A percentile compares a stretch with the other conserved stretches of the same genome.
These are phyloP conservation scores for Acidomyces sp. DNA, from an alignment of 495 filamentous ascomycete species.

Conservation along the genomic window DNA sequence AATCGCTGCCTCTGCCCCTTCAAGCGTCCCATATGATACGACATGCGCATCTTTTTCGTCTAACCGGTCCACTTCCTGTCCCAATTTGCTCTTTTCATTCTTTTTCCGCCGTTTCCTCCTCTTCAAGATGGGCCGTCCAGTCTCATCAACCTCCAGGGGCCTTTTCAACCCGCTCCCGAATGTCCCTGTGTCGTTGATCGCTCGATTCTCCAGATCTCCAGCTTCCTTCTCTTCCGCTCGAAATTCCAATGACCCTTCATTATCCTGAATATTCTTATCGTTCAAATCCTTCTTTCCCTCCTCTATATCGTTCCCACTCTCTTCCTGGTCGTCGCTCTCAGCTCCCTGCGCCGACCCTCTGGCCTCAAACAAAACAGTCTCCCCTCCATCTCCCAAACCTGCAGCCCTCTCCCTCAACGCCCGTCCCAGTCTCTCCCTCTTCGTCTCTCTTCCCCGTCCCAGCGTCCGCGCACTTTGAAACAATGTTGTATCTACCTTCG, in stretches of 20 bases:
- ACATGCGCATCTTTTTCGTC: conserved; percentile 3
- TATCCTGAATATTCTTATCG: no score
- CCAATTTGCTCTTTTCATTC: background rate
- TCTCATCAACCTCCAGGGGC: conserved; percentile 62
- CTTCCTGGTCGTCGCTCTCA: conserved; percentile 8
- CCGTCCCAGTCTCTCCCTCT: conserved; percentile 49
- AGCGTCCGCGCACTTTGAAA: conserved; percentile 64
- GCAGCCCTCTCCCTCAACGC: conserved; percentile 46
- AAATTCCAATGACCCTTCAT: no score
- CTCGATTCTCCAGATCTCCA: no score
- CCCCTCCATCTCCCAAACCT: conserved; percentile 40
- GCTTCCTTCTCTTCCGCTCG: no score
- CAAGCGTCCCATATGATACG: background rate
- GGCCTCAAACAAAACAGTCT: conserved; percentile 34
- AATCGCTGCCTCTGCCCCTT: background rate
- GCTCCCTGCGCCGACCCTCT: conserved; percentile 11
- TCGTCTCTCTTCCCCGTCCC: conserved; percentile 52
- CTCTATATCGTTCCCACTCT: conserved; percentile 3
- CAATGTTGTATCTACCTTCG: conserved; percentile 68
- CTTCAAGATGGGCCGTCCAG: conserved; percentile 66
- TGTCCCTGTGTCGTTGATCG: background rate
- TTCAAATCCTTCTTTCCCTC: conserved; percentile 18
- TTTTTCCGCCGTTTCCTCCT: conserved; percentile 36
- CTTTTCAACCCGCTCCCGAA: conserved; percentile 77
- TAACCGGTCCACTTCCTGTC: background rate